Evolutionary conservation across 495 filamentous ascomycete species (phyloP), one percentile per base, ranked within the genome.

Genomic region (Xylaria telfairii): DNA sequence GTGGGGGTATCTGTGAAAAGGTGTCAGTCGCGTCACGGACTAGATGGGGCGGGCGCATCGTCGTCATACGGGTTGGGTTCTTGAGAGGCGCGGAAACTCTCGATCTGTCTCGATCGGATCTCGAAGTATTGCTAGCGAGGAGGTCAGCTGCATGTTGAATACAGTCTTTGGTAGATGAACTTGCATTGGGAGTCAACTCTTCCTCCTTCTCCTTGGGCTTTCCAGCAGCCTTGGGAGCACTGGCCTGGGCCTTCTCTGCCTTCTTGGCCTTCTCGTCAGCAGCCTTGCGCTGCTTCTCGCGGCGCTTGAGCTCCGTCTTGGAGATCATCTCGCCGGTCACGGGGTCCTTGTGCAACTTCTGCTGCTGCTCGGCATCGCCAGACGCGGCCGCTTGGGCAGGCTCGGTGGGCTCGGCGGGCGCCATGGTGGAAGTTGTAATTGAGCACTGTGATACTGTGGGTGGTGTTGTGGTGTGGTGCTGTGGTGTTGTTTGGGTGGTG

Each of bases 221-320:
- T 51, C 84, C 81, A 75, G 88, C 86, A 49, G 87, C 81, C 81
- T 89, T 88, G 67, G 91, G 90, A 63, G 92, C 90, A 72, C 89
- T 85, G 54, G 93, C 92, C 39, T 65, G 49, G 21, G 68, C 54
- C 44, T 68, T 68, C 41, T 60, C 67, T 42, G 53, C 67, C 41
- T 61, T 65, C 67, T 69, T 69, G 30, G 90, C 93, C 85, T 93
- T 94, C 79, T 93, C 89, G 71, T 91, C 91, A 91, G 96, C 97
- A 83, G 92, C 91, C 72, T 90, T 90, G 37, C 96, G 90, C 79
- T 91, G 85, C 91, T 98, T 99, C 86, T 95, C 90, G 77, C 95
- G 91, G 86, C 93, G 95, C 92, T 98, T 99, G 80, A 96, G 85
- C 82, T 95, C 93, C 30, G 91, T 88, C 90, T 97, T 96, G 83